phyloP scores from a whole-genome alignment of 2,329 filamentous ascomycete genomes.

The Ceratocystis destructans region DNA sequence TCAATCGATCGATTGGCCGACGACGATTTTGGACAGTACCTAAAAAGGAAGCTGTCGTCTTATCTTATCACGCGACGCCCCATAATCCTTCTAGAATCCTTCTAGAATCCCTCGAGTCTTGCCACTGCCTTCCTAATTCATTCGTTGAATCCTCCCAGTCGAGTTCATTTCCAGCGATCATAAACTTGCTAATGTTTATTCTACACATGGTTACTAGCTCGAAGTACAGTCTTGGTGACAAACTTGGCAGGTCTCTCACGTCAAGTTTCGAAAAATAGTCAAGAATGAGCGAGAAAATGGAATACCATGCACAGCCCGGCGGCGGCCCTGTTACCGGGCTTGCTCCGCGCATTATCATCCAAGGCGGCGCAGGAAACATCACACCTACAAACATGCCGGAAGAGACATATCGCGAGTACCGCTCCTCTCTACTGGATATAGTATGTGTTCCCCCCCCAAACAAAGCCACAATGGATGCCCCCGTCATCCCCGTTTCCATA shows the following conservation, averaged over 20 bases:
- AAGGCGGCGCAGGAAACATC: slow-evolving; percentile 61
- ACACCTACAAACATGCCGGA: slow-evolving; percentile 44
- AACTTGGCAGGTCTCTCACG: too few species aligned
- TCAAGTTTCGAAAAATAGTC: background rate
- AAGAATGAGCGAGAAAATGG: slow-evolving; percentile 13
- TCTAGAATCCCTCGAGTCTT: background rate
- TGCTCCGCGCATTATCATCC: slow-evolving; percentile 51
- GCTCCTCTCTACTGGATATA: slow-evolving; percentile 46
- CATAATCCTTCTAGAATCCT: background rate
- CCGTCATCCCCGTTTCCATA: background rate
- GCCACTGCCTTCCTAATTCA: background rate
- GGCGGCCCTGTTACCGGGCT: slow-evolving; percentile 19
- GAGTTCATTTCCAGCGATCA: background rate
- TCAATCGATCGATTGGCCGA: background rate
- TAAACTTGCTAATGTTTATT: background rate
- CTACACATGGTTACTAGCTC: too few species aligned
- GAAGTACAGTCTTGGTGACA: too few species aligned
- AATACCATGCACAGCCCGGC: background rate
- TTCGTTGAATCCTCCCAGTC: background rate
- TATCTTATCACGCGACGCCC: background rate
- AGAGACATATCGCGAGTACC: slow-evolving; percentile 44
- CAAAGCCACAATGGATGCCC: too few species aligned
- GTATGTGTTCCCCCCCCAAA: slow-evolving; percentile 27
- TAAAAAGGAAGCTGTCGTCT: background rate
- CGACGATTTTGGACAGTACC: background rate